phyloP scores from a whole-genome alignment of 1,284 basidiomycete genomes.

The Boletus sp. region DNA sequence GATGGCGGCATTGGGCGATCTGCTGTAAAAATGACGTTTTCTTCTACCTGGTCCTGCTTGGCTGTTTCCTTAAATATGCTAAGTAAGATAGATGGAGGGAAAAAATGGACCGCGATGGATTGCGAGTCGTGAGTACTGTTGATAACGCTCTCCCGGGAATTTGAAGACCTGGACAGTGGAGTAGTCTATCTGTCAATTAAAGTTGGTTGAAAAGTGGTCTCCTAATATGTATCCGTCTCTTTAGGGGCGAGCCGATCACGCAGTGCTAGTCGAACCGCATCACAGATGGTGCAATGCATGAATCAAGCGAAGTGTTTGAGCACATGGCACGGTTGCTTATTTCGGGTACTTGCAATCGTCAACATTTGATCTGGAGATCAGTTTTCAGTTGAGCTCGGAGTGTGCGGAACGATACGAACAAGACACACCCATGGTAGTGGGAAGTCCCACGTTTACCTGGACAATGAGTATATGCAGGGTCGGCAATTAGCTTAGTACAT shows the following conservation, averaged over 20 bases:
- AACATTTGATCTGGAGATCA: neutral
- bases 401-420: neutral
- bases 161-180: conserved; percentile 1
- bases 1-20: conserved; percentile 67
- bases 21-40: conserved; percentile 41
- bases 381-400: neutral
- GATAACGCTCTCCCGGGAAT: no score
- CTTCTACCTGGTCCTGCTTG: conserved; percentile 4
- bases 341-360: no score
- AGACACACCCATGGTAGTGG: no score
- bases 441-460: no score
- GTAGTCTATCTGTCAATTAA: no score
- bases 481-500: no score
- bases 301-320: neutral
- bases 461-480: no score
- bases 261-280: no score
- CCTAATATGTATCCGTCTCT: no score
- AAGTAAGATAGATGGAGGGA: conserved; percentile 10
- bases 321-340: neutral
- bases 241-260: no score
- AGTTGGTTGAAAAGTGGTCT: no score
- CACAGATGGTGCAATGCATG: no score
- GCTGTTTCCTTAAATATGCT: conserved; percentile 2
- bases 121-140: neutral
- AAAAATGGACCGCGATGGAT: neutral